These are phyloP conservation scores for baker's yeast (Saccharomyces cerevisiae) DNA, from an alignment of 805 yeast genomes.

Conservation along the genomic window DNA sequence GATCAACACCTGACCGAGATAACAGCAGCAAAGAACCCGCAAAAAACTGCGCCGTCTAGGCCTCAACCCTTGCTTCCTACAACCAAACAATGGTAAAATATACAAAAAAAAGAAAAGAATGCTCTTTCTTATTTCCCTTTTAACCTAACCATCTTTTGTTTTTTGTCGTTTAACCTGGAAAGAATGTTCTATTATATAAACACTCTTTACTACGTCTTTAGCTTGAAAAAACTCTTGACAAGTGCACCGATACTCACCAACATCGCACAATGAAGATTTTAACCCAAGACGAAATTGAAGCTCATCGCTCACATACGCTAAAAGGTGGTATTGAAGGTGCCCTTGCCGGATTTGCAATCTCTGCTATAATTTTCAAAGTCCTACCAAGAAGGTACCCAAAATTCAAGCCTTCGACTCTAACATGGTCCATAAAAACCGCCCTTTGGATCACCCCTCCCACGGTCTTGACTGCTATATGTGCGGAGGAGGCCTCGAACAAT, in stretches of 20 bases:
- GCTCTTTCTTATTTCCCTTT: background rate
- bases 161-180: background rate
- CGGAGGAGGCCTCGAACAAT: constrained; percentile 60
- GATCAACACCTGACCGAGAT: background rate
- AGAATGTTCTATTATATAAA: background rate
- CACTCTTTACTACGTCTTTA: background rate
- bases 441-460: constrained; percentile 62
- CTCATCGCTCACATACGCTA: constrained; percentile 50
- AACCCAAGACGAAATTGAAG: constrained; percentile 56
- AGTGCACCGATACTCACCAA: background rate
- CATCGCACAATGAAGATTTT: constrained; percentile 52
- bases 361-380: constrained; percentile 45
- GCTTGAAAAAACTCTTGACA: background rate
- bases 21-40: background rate
- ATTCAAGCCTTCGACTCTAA: constrained; percentile 33
- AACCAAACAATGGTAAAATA: background rate
- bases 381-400: constrained; percentile 43
- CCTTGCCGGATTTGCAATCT: constrained; percentile 46
- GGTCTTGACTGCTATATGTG: constrained; percentile 50
- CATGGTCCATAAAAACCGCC: constrained; percentile 59
- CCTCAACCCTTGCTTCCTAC: background rate
- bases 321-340: constrained; percentile 58
- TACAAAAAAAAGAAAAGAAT: background rate
- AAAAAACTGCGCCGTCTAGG: background rate
- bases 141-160: background rate